phyloP scores from a whole-genome alignment of 768 basidiomycete species.

The Clitopilus passeckerianus region DNA sequence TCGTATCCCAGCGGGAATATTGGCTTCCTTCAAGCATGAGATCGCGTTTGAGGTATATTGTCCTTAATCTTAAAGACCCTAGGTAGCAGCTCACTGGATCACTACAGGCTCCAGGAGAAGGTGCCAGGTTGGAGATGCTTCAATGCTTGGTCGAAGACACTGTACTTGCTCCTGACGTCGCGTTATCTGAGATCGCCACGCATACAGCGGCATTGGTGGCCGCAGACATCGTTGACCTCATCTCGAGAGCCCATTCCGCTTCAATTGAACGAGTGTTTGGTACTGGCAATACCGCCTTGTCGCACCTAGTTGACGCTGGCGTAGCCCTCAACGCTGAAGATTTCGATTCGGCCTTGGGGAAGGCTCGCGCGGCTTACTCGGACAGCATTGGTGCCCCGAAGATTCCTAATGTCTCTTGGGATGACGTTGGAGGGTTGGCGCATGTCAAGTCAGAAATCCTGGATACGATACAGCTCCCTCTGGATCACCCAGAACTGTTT shows the following conservation, averaged over 20 bases:
- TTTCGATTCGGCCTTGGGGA: slow-evolving; percentile 66
- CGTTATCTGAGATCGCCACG: slow-evolving; percentile 62
- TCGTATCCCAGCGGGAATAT: slow-evolving; percentile 56
- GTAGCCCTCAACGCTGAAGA: slow-evolving; percentile 52
- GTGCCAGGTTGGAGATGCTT: slow-evolving; percentile 63
- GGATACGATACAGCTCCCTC: slow-evolving; percentile 90
- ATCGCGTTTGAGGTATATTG: slow-evolving; percentile 61
- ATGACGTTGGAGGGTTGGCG: slow-evolving; percentile 92
- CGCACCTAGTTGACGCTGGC: slow-evolving; percentile 29
- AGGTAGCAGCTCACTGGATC: background rate
- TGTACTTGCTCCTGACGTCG: slow-evolving; percentile 70
- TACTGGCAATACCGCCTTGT: slow-evolving; percentile 11
- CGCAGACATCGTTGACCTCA: slow-evolving; percentile 70
- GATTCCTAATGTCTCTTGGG: slow-evolving; percentile 94
- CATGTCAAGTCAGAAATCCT: slow-evolving; percentile 88
- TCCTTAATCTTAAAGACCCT: background rate
- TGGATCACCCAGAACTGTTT: slow-evolving; percentile 89
- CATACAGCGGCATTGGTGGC: slow-evolving; percentile 92
- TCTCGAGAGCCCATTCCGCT: slow-evolving; percentile 49
- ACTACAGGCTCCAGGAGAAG: slow-evolving; percentile 74
- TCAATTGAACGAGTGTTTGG: slow-evolving; percentile 42
- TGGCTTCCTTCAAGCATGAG: slow-evolving; percentile 83
- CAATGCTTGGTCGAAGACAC: slow-evolving; percentile 32
- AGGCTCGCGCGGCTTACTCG: slow-evolving; percentile 74
- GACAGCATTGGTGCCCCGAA: slow-evolving; percentile 96